Conservation (phyloP, 176 grass and related monocot species). For the Secale cereale region DNA sequence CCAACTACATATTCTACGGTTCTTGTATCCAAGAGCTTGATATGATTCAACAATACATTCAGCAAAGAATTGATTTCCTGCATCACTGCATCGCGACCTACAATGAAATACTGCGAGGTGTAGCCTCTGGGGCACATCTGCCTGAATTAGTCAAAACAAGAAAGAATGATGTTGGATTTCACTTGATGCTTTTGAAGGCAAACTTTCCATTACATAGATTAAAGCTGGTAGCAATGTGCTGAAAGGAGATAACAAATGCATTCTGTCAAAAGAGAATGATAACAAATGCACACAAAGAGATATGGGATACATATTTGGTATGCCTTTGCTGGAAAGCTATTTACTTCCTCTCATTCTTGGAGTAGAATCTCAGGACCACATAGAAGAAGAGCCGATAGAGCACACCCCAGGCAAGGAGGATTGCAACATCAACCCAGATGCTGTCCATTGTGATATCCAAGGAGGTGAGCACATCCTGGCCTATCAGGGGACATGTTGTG, state of each 20-base stretch:
- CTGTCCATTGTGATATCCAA: conserved; percentile 50
- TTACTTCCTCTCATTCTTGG: conserved; percentile 81
- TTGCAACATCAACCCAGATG: conserved; percentile 62
- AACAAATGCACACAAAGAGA: conserved; percentile 7
- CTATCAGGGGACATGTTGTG: conserved; percentile 47
- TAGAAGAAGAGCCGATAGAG: conserved; percentile 82
- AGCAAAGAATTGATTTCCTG: neutral
- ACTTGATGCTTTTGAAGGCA: conserved; percentile 17
- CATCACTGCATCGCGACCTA: neutral
- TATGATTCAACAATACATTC: neutral
- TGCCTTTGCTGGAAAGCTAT: neutral
- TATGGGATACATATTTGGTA: conserved; percentile 18
- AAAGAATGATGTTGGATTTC: neutral
- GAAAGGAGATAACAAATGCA: conserved; percentile 5
- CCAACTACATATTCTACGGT: neutral
- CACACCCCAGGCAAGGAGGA: conserved; percentile 88
- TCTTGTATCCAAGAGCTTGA: neutral
- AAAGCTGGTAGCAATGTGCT: neutral
- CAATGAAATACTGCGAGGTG: neutral
- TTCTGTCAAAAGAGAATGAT: neutral
- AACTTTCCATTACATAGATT: conserved; percentile 10
- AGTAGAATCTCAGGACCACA: conserved; percentile 63
- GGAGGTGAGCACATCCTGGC: conserved; percentile 56
- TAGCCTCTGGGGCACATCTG: neutral
- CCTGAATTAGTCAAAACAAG: neutral